These are phyloP conservation scores for Metschnikowia kunwiensis DNA, from an alignment of 805 yeast genomes.

Conservation along the genomic window DNA sequence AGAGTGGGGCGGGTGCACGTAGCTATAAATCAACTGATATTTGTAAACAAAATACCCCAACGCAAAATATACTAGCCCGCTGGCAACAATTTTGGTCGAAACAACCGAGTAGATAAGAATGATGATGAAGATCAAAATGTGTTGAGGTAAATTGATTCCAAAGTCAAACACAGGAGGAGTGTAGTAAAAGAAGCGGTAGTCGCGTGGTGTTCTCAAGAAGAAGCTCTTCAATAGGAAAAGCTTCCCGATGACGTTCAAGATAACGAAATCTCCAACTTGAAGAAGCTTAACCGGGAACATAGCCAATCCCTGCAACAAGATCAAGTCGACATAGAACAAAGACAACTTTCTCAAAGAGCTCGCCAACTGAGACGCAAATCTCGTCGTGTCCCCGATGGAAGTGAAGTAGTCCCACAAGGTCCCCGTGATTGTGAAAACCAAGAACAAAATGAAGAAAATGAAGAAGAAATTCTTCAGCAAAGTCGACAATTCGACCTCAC, in stretches of 20 bases:
- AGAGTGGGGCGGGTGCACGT: slow-evolving; percentile 63
- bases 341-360: slow-evolving; percentile 50
- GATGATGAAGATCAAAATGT: slow-evolving; percentile 54
- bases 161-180: slow-evolving; percentile 60
- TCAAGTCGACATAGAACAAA: slow-evolving; percentile 56
- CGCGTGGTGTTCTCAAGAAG: slow-evolving; percentile 48
- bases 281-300: slow-evolving; percentile 58
- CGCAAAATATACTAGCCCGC: slow-evolving; percentile 55
- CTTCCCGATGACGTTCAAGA: slow-evolving; percentile 40
- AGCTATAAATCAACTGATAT: slow-evolving; percentile 58
- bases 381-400: slow-evolving; percentile 54
- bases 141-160: slow-evolving; percentile 62
- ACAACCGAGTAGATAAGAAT: slow-evolving; percentile 59
- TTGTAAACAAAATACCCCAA: slow-evolving; percentile 59
- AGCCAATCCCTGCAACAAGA: slow-evolving; percentile 66
- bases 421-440: slow-evolving; percentile 61
- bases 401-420: slow-evolving; percentile 60
- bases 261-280: slow-evolving; percentile 52
- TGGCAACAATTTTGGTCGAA: slow-evolving; percentile 56
- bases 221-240: slow-evolving; percentile 37
- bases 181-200: slow-evolving; percentile 49
- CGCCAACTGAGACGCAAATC: slow-evolving; percentile 55
- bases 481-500: slow-evolving; percentile 57
- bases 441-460: slow-evolving; percentile 57
- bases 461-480: slow-evolving; percentile 58